Conservation (phyloP, 345 rosid genomes). For the Geranium rotundifolium region DNA sequence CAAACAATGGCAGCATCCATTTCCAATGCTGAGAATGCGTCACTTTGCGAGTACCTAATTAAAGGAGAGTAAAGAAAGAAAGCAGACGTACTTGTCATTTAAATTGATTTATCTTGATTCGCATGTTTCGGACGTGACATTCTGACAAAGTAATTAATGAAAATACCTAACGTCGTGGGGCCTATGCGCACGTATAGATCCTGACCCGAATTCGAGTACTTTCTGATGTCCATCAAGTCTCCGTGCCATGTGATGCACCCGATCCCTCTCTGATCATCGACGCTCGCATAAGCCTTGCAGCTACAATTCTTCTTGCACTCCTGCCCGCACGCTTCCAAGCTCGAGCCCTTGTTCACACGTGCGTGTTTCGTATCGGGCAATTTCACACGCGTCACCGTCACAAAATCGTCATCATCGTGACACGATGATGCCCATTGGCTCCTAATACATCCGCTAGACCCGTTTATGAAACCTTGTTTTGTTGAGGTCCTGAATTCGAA, state of each 20-base stretch:
- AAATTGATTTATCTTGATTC: no score
- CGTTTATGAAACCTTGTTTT: conserved; percentile 36
- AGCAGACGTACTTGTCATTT: no score
- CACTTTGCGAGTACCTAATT: conserved; percentile 3
- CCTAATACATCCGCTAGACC: conserved; percentile 36
- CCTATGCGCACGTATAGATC: conserved; percentile 9
- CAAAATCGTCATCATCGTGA: conserved; percentile 38
- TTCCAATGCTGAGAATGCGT: no score
- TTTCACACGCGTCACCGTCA: conserved; percentile 4
- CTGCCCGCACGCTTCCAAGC: conserved; percentile 14
- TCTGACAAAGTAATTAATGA: no score
- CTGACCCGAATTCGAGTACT: background rate
- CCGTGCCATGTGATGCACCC: conserved; percentile 29
- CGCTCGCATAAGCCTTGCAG: conserved; percentile 18
- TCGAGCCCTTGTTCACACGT: conserved; percentile 4
- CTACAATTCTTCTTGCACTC: conserved; percentile 23
- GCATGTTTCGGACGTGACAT: no score
- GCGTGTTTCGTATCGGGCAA: background rate
- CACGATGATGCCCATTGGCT: conserved; percentile 15
- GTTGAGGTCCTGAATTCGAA: conserved; percentile 28
- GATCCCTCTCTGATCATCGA: conserved; percentile 7
- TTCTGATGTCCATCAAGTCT: conserved; percentile 15
- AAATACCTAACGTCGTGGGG: no score
- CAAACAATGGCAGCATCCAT: no score
- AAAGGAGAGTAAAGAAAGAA: no score